Evolutionary conservation across 1,284 basidiomycete species (phyloP), one percentile per base, ranked within the genome.

Genomic region (Hymenochaete sp.): DNA sequence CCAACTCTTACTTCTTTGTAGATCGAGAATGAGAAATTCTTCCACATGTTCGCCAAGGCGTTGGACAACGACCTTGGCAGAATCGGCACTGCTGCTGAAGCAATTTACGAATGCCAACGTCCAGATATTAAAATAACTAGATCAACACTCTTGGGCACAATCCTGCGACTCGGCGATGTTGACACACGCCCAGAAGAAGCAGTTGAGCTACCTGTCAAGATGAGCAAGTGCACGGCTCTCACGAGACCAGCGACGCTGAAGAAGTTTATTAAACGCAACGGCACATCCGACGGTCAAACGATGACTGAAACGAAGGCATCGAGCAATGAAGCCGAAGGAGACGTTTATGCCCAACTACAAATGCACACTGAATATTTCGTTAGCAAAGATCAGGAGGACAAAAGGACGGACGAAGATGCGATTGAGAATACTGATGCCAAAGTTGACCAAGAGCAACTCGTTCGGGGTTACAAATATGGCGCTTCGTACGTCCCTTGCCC

Each of bases 401-500:
- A n/a, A n/a, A n/a, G 13, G 5, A n/a, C 32, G 8, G 32, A 35
- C 21, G 61, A 62, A 13, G 52, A 54, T 32, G 59, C 43, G 19
- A 36, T 33, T 42, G 59, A 61, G 19, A 6, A 5, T 35, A 8
- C 9, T 9, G 56, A 65, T 3, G 57, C 59, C 5, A 74, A 70
- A 52, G 72, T 87, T 3, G 80, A 84, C 52, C 79, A 81, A 56
- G 85, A 91, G 47, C 69, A 82, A 13, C 76, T 92, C 11, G 68
- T 85, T 16, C 73, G 77, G 51, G 95, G 92, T 0, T 97, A 87
- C 73, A 88, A 91, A 61, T 96, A 97, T 55, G 95, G 95, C 4
- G 81, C 86, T 3, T 88, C 84, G 2, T 91, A 92, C 61, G 82
- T 82, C 1, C 89, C 91, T 2, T 81, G 84, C 61, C 82, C 87